Evolutionary conservation across 2,329 filamentous ascomycete species (phyloP).

Genomic region (Aspergillus pseudoglaucus): DNA sequence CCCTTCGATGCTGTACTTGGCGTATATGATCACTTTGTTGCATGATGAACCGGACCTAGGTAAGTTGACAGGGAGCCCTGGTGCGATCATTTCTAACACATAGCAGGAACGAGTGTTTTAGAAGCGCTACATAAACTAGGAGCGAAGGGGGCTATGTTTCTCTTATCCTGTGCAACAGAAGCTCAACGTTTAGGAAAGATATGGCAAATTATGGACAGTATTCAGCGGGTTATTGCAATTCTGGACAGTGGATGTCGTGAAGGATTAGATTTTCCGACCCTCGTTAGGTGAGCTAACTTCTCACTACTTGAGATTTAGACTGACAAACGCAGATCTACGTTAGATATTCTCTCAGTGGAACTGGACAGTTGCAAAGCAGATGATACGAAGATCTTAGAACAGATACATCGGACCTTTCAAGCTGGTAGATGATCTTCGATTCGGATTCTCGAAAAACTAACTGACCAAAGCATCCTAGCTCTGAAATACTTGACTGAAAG

Average conservation of each 20-base stretch:
- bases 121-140: slow-evolving; percentile 51
- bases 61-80: slow-evolving; percentile 31
- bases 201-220: slow-evolving; percentile 50
- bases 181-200: slow-evolving; percentile 62
- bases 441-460: slow-evolving; percentile 13
- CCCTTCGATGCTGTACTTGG: slow-evolving; percentile 62
- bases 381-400: slow-evolving; percentile 25
- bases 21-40: slow-evolving; percentile 66
- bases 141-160: slow-evolving; percentile 52
- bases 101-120: slow-evolving; percentile 49
- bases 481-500: slow-evolving; percentile 32
- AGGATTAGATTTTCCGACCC: slow-evolving; percentile 54
- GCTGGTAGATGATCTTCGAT: slow-evolving; percentile 30
- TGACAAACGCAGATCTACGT: slow-evolving; percentile 22
- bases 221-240: slow-evolving; percentile 56
- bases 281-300: slow-evolving; percentile 55
- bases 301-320: neutral
- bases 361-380: slow-evolving; percentile 26
- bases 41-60: slow-evolving; percentile 50
- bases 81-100: neutral
- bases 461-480: slow-evolving; percentile 33
- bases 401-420: slow-evolving; percentile 53
- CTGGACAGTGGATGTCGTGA: slow-evolving; percentile 44
- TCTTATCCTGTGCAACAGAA: slow-evolving; percentile 76
- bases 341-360: slow-evolving; percentile 41